Base-by-base conservation (phyloP, 352 stramenopile species). In the Phytophthora pluvialis region DNA sequence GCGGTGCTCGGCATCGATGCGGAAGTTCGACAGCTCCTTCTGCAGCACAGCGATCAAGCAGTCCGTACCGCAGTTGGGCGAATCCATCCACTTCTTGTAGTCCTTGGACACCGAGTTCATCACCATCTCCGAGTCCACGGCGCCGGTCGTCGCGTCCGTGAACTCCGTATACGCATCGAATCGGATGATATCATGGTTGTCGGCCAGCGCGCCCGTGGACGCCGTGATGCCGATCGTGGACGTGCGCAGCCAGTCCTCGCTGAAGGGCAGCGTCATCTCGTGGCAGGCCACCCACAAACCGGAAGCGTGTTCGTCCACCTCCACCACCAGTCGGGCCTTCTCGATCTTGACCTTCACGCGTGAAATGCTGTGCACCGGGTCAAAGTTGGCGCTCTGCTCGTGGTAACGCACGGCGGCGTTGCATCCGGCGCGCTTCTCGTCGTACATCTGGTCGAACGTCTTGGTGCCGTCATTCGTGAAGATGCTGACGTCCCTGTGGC, bases 161-260 rank as follows among this genome's bases (percentile, higher is more conserved):
- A 82, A 82, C 2, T 93, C 82, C 28, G 75, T 70, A 53, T 89
- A 95, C 21, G 79, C 73, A 25, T 91, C 81, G 43, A 94, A 89
- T 47, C 80, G 80, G 36, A 94, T 86, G 44, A 94, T 77, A 62
- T 96, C 88, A 64, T 96, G 88, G 63, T 96, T 96, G 64, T 96
- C 88, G 10, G 88, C 88, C 15, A 96, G 60, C 26, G 73, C 73
- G n/a, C 88, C 88, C 2, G 88, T 96, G 6, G 88, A 77, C 21
- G 73, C 86, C 11, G 80, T 93, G 65, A 96, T 89, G 28, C 88
- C 86, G 28, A 95, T 80, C 31, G 84, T 91, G 13, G 81, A 47
- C 21, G 54, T 59, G 32, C 45, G 26, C 12, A 95, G 71, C 86
- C 87, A 95, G 67, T 90, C 66, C n/a, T 66, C 49, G 5, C 52